Conservation (phyloP, 306 rosid genomes). For the Begonia loranthoides region DNA sequence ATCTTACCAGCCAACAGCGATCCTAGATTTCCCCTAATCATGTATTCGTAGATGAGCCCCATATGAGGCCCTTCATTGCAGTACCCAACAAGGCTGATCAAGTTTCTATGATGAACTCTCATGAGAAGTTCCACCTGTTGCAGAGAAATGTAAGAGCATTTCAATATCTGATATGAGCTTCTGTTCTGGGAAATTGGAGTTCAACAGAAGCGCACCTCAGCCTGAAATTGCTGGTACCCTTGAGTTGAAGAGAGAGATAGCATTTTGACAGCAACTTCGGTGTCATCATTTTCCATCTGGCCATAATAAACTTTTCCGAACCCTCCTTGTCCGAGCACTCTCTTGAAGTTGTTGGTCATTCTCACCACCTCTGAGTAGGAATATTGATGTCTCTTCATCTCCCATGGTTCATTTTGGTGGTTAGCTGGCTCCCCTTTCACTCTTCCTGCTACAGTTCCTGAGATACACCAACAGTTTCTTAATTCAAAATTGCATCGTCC, state of each 20-base stretch:
- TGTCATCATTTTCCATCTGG: slow-evolving; percentile 1
- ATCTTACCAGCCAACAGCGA: slow-evolving; percentile 24
- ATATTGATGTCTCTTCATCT: slow-evolving; percentile 21
- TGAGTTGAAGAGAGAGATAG: slow-evolving; percentile 26
- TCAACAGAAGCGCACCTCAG: no score
- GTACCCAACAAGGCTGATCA: no score
- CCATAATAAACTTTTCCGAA: slow-evolving; percentile 39
- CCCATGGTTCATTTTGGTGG: slow-evolving; percentile 8
- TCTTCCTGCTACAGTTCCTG: background rate
- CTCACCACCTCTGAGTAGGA: slow-evolving; percentile 22
- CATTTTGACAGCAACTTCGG: slow-evolving; percentile 39
- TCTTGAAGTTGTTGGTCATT: slow-evolving; percentile 32
- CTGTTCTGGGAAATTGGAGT: slow-evolving; percentile 41
- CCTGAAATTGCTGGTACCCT: slow-evolving; percentile 35
- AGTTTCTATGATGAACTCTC: no score
- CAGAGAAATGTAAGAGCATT: no score
- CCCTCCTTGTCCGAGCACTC: slow-evolving; percentile 35
- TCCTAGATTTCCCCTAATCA: slow-evolving; percentile 36
- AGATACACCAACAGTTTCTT: background rate
- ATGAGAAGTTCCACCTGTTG: no score
- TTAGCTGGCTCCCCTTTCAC: background rate
- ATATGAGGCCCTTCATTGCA: slow-evolving; percentile 21
- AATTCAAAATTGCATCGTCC: background rate
- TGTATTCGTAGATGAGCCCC: slow-evolving; percentile 45
- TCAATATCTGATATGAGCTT: slow-evolving; percentile 38